Percentiles rank a stretch among this genome's conserved stretches.
phyloP scores from a whole-genome alignment of 2,329 filamentous ascomycete species.

The Nectriaceae sp. region DNA sequence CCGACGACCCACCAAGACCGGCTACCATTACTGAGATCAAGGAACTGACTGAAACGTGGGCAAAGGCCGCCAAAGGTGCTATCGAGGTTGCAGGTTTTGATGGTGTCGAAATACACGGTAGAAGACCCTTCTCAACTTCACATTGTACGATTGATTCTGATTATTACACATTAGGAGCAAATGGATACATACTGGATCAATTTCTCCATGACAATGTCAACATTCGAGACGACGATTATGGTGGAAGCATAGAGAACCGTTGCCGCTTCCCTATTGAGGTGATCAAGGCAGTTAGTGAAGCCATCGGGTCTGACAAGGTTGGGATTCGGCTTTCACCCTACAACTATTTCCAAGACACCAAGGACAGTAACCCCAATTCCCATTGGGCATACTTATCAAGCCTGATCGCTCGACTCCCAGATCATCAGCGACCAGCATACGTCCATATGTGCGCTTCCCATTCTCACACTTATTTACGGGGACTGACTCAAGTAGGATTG shows the following conservation, averaged over 20 bases:
- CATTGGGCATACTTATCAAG: slow-evolving; percentile 40
- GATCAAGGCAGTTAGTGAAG: slow-evolving; percentile 13
- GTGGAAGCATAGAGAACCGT: slow-evolving; percentile 21
- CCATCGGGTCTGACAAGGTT: slow-evolving; percentile 23
- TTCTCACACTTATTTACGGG: neutral
- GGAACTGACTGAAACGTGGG: slow-evolving; percentile 60
- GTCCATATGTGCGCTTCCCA: slow-evolving; percentile 43
- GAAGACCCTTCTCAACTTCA: neutral
- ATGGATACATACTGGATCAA: slow-evolving; percentile 22
- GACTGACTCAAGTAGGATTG: slow-evolving; percentile 33
- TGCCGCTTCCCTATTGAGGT: slow-evolving; percentile 22
- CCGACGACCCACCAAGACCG: slow-evolving; percentile 52
- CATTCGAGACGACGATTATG: slow-evolving; percentile 19
- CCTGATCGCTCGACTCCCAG: slow-evolving; percentile 35
- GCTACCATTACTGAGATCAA: slow-evolving; percentile 68
- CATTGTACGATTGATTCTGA: neutral
- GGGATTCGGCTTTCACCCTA: slow-evolving; percentile 25
- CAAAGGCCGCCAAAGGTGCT: slow-evolving; percentile 55
- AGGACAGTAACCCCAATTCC: slow-evolving; percentile 31
- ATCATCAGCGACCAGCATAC: slow-evolving; percentile 39
- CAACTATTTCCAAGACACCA: slow-evolving; percentile 35
- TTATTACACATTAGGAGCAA: slow-evolving; percentile 11
- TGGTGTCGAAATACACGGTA: slow-evolving; percentile 62
- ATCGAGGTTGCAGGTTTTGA: slow-evolving; percentile 65
- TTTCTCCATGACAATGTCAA: slow-evolving; percentile 23